A percentile compares a stretch with the other conserved stretches of the same genome.
Evolutionary conservation across 2,329 filamentous ascomycete genomes (phyloP).

Genomic region (Penicillium sp.): DNA sequence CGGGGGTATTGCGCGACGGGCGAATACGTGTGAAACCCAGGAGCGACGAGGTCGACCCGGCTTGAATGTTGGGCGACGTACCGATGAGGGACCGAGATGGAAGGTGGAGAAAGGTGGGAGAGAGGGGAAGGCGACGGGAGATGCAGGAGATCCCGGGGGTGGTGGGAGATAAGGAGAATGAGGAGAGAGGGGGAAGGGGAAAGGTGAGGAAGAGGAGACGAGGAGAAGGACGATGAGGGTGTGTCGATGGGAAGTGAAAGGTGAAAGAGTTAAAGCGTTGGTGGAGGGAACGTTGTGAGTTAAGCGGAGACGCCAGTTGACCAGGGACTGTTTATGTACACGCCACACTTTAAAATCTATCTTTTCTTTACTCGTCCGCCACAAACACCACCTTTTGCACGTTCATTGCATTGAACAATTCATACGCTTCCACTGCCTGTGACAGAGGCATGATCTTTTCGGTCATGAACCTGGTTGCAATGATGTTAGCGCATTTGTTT

Average conservation of each 20-base stretch:
- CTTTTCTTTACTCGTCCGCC: constrained; percentile 35
- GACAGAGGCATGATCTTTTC: constrained; percentile 70
- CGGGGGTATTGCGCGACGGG: not conserved
- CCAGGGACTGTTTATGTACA: not conserved
- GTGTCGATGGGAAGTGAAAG: constrained; percentile 11
- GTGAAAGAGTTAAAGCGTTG: constrained; percentile 14
- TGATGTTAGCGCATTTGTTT: not conserved
- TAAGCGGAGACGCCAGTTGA: constrained; percentile 20
- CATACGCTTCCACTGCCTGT: constrained; percentile 66
- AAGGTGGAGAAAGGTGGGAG: constrained; percentile 27
- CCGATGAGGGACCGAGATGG: constrained; percentile 21
- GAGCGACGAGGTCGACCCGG: constrained; percentile 1
- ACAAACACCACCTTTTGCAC: constrained; percentile 72
- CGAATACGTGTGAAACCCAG: not conserved
- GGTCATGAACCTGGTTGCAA: constrained; percentile 66
- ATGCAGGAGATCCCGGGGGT: constrained; percentile 15
- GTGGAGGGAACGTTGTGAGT: constrained; percentile 20
- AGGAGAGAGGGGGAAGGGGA: constrained; percentile 17
- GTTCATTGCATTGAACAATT: constrained; percentile 70
- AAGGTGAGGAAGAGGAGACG: constrained; percentile 23
- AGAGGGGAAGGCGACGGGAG: constrained; percentile 20
- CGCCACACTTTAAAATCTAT: constrained; percentile 1
- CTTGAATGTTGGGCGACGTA: constrained; percentile 14
- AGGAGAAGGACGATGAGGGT: constrained; percentile 10
- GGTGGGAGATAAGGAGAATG: constrained; percentile 8